A percentile compares a stretch with the other conserved stretches of the same genome.
Conservation (phyloP, 2,329 filamentous ascomycete species). For the Diplodia seriata region DNA sequence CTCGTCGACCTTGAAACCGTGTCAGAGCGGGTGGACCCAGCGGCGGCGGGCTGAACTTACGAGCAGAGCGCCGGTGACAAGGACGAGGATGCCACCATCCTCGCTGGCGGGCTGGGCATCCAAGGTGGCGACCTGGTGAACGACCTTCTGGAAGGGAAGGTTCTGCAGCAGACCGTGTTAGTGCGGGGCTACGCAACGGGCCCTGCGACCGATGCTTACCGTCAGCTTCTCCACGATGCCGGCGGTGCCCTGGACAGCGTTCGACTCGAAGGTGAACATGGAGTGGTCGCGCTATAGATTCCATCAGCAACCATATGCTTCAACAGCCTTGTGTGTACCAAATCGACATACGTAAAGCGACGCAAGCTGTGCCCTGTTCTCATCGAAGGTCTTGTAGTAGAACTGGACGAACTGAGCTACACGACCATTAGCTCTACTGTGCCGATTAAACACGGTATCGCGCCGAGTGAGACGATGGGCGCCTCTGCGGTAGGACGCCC, state of each 20-base stretch:
- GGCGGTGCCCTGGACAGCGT: constrained; percentile 67
- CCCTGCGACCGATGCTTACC: constrained; percentile 59
- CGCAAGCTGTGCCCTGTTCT: constrained; percentile 68
- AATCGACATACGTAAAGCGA: constrained; percentile 77
- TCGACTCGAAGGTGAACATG: constrained; percentile 91
- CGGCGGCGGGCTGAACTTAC: constrained; percentile 58
- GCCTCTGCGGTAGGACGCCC: not conserved
- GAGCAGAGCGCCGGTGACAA: constrained; percentile 85
- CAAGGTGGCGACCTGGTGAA: constrained; percentile 76
- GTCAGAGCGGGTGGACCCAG: not conserved
- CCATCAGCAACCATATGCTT: constrained; percentile 1
- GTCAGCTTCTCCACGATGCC: constrained; percentile 80
- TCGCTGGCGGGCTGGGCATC: constrained; percentile 81
- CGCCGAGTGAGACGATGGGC: not conserved
- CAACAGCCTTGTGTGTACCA: not conserved
- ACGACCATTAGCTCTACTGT: constrained; percentile 12
- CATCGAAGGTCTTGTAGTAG: constrained; percentile 91
- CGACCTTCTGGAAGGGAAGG: constrained; percentile 81
- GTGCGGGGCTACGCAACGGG: constrained; percentile 9
- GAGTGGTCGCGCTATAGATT: constrained; percentile 73
- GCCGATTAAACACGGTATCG: not conserved
- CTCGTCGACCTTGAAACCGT: constrained; percentile 73
- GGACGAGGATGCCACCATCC: constrained; percentile 76
- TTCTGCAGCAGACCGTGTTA: constrained; percentile 57
- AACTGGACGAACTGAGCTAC: constrained; percentile 75